A percentile compares a stretch with the other conserved stretches of the same genome.
These are phyloP conservation scores for Pyrus communis DNA, from an alignment of 306 rosid species.

Conservation along the genomic window DNA sequence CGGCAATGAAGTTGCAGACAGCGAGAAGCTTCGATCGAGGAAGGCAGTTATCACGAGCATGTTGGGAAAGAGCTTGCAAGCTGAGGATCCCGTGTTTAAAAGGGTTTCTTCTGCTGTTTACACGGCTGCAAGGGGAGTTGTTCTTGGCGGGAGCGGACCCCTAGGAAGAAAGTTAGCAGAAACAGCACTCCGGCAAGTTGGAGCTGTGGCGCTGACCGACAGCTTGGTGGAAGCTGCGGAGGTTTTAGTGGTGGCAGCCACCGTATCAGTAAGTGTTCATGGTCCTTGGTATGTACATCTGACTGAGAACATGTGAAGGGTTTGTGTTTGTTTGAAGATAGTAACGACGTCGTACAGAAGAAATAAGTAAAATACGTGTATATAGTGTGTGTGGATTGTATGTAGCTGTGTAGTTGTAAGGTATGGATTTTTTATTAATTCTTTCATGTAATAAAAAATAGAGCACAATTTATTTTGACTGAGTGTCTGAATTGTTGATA, in stretches of 20 bases:
- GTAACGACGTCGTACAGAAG: not conserved
- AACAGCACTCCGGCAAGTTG: constrained; percentile 66
- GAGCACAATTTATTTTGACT: not conserved
- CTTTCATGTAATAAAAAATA: not conserved
- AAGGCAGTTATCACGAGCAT: constrained; percentile 58
- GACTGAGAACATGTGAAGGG: constrained; percentile 24
- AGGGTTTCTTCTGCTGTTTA: constrained; percentile 62
- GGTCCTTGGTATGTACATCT: constrained; percentile 70
- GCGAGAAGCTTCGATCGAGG: constrained; percentile 35
- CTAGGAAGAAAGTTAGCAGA: constrained; percentile 62
- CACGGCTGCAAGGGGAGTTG: constrained; percentile 55
- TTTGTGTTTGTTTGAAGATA: not conserved
- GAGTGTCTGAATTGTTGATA: too few relatives aligned
- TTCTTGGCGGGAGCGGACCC: constrained; percentile 68
- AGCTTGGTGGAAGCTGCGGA: constrained; percentile 60
- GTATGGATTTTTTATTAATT: not conserved
- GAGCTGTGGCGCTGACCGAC: constrained; percentile 47
- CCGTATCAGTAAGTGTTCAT: constrained; percentile 64
- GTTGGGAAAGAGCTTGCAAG: constrained; percentile 74
- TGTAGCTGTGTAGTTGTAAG: constrained; percentile 5
- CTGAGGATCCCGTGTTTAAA: constrained; percentile 82
- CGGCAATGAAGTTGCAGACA: constrained; percentile 25
- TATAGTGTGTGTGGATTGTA: constrained; percentile 1
- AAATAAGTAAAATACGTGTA: not conserved
- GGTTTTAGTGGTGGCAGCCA: constrained; percentile 73